A percentile compares a stretch with the other conserved stretches of the same genome.
These are phyloP conservation scores for Paracorniculantispora psalliotae DNA, from an alignment of 2,329 filamentous ascomycete genomes.

Conservation along the genomic window DNA sequence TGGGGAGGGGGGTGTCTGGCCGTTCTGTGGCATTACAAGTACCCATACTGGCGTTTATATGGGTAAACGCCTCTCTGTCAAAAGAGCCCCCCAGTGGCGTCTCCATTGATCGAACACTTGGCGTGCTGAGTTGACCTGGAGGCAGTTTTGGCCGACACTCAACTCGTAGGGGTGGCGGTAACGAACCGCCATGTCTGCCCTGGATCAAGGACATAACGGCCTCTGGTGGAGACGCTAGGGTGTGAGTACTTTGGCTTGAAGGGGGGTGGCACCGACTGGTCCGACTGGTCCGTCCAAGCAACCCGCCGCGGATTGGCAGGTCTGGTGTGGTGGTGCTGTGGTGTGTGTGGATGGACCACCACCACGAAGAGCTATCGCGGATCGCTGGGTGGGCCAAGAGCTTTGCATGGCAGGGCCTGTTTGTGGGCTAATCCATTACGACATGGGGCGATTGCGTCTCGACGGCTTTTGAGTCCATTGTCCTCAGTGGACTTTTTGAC, in stretches of 20 bases:
- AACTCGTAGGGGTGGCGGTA: not conserved
- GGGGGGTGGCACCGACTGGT: not conserved
- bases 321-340: slow-evolving; percentile 16
- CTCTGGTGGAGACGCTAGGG: not conserved
- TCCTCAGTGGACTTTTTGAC: not conserved
- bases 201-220: not conserved
- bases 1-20: slow-evolving; percentile 2
- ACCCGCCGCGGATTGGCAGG: slow-evolving; percentile 19
- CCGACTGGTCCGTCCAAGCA: slow-evolving; percentile 16
- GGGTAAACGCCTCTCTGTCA: slow-evolving; percentile 7
- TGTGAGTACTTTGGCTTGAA: not conserved
- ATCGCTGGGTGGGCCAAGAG: slow-evolving; percentile 20
- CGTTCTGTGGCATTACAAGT: slow-evolving; percentile 4
- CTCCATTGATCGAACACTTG: slow-evolving; percentile 12
- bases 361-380: slow-evolving; percentile 23
- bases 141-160: not conserved
- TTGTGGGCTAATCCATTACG: slow-evolving; percentile 17
- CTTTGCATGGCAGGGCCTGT: slow-evolving; percentile 16
- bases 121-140: not conserved
- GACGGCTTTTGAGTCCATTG: not conserved
- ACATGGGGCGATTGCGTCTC: slow-evolving; percentile 14
- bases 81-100: slow-evolving; percentile 13
- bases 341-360: slow-evolving; percentile 19
- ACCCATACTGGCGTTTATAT: slow-evolving; percentile 10
- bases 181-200: not conserved